Evolutionary conservation across 352 stramenopile species (phyloP).

Genomic region (Phytophthora pluvialis): DNA sequence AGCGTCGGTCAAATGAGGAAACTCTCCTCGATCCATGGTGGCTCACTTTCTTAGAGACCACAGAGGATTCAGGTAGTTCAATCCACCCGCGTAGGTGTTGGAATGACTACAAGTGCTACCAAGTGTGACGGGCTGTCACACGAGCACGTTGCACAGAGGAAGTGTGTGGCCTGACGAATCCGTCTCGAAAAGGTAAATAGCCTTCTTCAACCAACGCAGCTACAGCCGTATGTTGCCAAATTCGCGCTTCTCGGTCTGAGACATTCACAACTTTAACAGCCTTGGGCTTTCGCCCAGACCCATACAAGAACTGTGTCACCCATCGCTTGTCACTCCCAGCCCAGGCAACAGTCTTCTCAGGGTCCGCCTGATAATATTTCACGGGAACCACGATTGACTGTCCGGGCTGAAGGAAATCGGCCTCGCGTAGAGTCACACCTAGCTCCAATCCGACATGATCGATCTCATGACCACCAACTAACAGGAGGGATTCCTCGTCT

Average conservation of each 20-base stretch:
- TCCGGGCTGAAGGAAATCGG: neutral
- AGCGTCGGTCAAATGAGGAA: too few species aligned
- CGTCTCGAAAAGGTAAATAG: neutral
- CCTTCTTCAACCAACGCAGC: neutral
- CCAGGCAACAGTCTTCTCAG: slow-evolving; percentile 1
- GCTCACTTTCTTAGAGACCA: too few species aligned
- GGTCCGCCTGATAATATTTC: neutral
- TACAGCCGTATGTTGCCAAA: neutral
- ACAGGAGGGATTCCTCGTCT: neutral
- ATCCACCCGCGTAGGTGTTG: too few species aligned
- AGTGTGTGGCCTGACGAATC: neutral
- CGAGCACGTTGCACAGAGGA: too few species aligned
- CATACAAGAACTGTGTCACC: slow-evolving; percentile 1
- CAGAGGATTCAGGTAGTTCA: too few species aligned
- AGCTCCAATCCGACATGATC: slow-evolving; percentile 3
- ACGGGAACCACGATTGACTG: neutral
- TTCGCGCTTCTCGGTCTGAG: neutral
- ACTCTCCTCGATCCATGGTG: too few species aligned
- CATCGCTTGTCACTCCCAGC: neutral
- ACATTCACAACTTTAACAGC: neutral
- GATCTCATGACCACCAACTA: neutral
- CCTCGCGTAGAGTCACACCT: neutral
- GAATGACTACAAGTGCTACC: too few species aligned
- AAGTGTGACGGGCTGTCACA: too few species aligned
- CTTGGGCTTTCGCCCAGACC: neutral